Conservation (phyloP, 495 filamentous ascomycete species). For the Terfezia boudieri region DNA sequence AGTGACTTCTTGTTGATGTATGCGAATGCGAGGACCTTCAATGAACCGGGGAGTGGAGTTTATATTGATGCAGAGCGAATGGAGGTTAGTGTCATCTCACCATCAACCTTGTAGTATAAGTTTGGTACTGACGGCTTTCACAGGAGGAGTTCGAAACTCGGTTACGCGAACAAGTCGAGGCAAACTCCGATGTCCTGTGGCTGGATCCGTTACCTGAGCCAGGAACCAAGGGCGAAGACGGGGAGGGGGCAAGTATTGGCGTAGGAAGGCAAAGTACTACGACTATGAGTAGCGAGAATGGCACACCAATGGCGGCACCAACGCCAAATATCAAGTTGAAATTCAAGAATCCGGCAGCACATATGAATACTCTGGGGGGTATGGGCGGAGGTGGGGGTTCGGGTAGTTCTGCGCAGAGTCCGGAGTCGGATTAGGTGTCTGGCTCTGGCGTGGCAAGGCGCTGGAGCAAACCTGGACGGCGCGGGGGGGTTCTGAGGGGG, state of each 20-base stretch:
- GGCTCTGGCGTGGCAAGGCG: too few relatives aligned
- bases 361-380: too few relatives aligned
- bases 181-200: background rate
- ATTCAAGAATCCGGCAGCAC: background rate
- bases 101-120: too few relatives aligned
- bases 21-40: slow-evolving; percentile 79
- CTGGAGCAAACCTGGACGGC: too few relatives aligned
- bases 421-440: background rate
- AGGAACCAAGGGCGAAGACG: background rate
- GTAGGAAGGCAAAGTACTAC: background rate
- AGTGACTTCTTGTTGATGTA: slow-evolving; percentile 66
- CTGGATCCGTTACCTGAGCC: background rate
- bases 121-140: background rate
- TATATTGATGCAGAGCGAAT: slow-evolving; percentile 84
- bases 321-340: background rate
- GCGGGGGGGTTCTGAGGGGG: too few relatives aligned
- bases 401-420: background rate
- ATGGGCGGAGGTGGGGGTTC: background rate
- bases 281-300: background rate
- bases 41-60: slow-evolving; percentile 78
- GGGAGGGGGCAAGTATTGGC: background rate
- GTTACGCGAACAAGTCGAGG: background rate
- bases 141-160: background rate
- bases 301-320: background rate
- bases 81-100: slow-evolving; percentile 38